Conservation (phyloP, 306 rosid genomes). For the Castanea sativa region DNA sequence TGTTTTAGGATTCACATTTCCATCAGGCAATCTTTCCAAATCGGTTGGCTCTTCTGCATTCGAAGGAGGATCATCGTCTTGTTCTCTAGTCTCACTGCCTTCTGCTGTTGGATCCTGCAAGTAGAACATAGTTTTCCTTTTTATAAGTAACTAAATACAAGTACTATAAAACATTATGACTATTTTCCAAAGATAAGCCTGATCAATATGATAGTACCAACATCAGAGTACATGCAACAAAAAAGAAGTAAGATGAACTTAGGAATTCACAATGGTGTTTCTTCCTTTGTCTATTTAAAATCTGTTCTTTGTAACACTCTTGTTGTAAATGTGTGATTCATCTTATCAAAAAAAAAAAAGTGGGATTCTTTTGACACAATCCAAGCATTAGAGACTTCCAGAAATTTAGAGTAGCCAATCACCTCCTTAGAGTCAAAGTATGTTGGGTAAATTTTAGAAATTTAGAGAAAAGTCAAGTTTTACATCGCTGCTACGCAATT, state of each 20-base stretch:
- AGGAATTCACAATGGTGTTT: neutral
- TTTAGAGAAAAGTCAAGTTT: neutral
- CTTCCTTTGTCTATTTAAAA: neutral
- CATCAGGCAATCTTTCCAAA: slow-evolving; percentile 29
- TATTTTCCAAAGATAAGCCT: neutral
- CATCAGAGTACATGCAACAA: neutral
- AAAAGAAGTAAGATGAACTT: slow-evolving; percentile 1
- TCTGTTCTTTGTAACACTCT: neutral
- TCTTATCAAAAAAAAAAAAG: too few relatives aligned
- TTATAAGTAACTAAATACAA: slow-evolving; percentile 14
- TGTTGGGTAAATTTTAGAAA: neutral
- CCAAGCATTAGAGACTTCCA: slow-evolving; percentile 1
- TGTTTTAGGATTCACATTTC: slow-evolving; percentile 47
- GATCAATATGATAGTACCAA: neutral
- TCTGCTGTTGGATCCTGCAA: slow-evolving; percentile 55
- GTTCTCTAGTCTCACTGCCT: slow-evolving; percentile 25
- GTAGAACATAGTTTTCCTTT: slow-evolving; percentile 19
- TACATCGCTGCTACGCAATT: neutral
- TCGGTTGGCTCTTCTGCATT: slow-evolving; percentile 34
- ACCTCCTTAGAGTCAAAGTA: neutral
- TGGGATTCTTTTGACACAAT: neutral
- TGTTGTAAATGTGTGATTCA: neutral
- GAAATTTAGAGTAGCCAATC: neutral
- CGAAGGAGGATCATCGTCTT: slow-evolving; percentile 32
- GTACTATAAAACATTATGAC: neutral